Conservation (phyloP, 441 rosid genomes). For the Syzygium malaccense region DNA sequence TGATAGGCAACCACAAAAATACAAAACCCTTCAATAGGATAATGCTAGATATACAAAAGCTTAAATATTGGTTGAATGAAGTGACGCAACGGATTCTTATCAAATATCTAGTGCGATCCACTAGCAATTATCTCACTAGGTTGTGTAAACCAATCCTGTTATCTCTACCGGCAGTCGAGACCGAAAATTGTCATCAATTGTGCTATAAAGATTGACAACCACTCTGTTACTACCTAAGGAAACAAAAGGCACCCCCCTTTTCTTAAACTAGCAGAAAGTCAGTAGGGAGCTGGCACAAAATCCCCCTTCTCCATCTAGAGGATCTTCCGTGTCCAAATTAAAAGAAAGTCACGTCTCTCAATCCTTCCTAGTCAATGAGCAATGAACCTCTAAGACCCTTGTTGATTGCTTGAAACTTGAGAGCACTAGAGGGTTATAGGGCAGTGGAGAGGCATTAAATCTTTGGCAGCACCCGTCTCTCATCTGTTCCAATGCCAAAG, state of each 20-base stretch:
- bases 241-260: background rate
- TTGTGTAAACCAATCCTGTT: background rate
- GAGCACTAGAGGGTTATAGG: background rate
- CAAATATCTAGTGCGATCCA: background rate
- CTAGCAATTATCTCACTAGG: background rate
- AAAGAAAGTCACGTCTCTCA: background rate
- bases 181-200: background rate
- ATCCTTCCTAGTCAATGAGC: background rate
- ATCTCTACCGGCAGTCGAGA: background rate
- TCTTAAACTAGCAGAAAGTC: background rate
- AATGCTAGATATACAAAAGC: background rate
- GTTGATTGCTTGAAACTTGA: background rate
- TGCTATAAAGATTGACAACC: background rate
- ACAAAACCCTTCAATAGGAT: background rate
- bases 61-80: background rate
- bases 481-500: background rate
- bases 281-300: background rate
- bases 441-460: background rate
- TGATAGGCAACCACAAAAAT: background rate
- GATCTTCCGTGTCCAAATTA: background rate
- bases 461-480: background rate
- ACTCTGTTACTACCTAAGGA: background rate
- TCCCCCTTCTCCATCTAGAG: background rate
- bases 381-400: background rate
- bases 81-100: background rate